Conservation (phyloP, 805 yeast species). For the Ascoidea asiatica region DNA sequence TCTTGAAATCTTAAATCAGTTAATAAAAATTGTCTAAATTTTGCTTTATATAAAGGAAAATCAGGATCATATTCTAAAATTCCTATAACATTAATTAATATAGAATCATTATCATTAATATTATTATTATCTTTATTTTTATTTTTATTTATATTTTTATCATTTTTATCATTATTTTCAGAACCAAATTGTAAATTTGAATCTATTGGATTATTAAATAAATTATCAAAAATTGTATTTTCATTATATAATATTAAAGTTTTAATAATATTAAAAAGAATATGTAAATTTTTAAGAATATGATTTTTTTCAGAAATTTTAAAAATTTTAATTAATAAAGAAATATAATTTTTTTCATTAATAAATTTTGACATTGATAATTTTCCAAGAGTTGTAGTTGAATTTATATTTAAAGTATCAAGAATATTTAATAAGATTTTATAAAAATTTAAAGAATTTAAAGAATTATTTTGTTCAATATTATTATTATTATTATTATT, state of each 20-base stretch:
- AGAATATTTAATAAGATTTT: slow-evolving; percentile 37
- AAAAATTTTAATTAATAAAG: slow-evolving; percentile 38
- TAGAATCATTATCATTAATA: background rate
- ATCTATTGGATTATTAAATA: slow-evolving; percentile 32
- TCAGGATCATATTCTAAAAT: slow-evolving; percentile 86
- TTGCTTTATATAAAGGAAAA: slow-evolving; percentile 67
- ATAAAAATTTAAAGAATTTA: slow-evolving; percentile 30
- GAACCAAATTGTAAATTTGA: background rate
- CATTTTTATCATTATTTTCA: no score
- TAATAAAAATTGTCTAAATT: slow-evolving; percentile 53
- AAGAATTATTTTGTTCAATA: slow-evolving; percentile 65
- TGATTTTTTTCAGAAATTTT: slow-evolving; percentile 38
- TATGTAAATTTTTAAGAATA: slow-evolving; percentile 42
- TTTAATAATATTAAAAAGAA: slow-evolving; percentile 63
- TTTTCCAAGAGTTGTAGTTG: slow-evolving; percentile 49
- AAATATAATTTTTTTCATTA: slow-evolving; percentile 37
- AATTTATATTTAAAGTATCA: slow-evolving; percentile 43
- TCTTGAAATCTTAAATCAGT: slow-evolving; percentile 54
- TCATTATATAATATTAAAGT: slow-evolving; percentile 64
- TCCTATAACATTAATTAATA: slow-evolving; percentile 32
- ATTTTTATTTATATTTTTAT: no score
- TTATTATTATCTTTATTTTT: no score
- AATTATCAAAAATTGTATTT: slow-evolving; percentile 38
- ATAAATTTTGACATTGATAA: slow-evolving; percentile 46
- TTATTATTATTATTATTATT: slow-evolving; percentile 27